phyloP scores from a whole-genome alignment of 1,284 basidiomycete species.

The Macrocystidia cucumis region DNA sequence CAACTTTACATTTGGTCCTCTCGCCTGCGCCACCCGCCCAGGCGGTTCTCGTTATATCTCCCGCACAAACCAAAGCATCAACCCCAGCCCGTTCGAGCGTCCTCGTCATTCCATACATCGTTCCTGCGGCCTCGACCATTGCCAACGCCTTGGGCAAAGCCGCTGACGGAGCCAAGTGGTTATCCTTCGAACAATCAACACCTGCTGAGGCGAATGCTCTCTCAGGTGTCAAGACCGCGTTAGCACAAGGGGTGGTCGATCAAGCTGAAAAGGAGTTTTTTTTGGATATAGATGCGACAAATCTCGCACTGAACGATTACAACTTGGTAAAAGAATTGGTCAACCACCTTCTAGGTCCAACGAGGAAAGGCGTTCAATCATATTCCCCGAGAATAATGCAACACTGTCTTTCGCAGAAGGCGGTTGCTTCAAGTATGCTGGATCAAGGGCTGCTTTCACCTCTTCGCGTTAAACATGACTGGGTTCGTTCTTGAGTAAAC shows the following conservation, averaged over 20 bases:
- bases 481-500: constrained; percentile 27
- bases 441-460: constrained; percentile 44
- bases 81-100: constrained; percentile 34
- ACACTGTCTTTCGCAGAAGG: constrained; percentile 42
- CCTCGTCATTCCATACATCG: constrained; percentile 46
- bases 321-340: constrained; percentile 55
- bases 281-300: too few relatives aligned
- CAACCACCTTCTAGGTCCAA: too few relatives aligned
- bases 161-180: constrained; percentile 42
- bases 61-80: constrained; percentile 20
- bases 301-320: too few relatives aligned
- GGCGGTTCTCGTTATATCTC: constrained; percentile 46
- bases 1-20: constrained; percentile 24
- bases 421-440: constrained; percentile 54
- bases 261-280: constrained; percentile 4
- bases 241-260: constrained; percentile 3
- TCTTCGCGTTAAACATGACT: constrained; percentile 48
- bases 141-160: constrained; percentile 53
- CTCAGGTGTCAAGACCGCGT: too few relatives aligned
- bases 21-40: constrained; percentile 32
- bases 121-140: constrained; percentile 47
- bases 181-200: too few relatives aligned
- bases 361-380: too few relatives aligned
- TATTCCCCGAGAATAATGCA: constrained; percentile 49
- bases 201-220: neutral